Conservation (phyloP, 768 basidiomycete species). For the Strobilomyces confusus region DNA sequence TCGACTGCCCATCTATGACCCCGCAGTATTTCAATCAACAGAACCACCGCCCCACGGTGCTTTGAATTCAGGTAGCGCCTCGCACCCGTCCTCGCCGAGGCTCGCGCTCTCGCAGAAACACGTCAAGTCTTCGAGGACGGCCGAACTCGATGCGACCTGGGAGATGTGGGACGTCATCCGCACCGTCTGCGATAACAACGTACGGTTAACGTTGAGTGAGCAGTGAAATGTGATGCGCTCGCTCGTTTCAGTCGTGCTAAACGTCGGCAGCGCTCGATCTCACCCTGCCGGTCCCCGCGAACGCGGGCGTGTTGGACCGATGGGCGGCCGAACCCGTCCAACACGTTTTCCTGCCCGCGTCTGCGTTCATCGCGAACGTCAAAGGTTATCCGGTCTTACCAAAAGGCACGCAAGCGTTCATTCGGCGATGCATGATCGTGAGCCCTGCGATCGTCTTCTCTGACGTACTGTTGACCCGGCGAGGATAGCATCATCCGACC, state of each 20-base stretch:
- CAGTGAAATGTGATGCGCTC: conserved; percentile 31
- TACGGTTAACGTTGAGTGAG: conserved; percentile 74
- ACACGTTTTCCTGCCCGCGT: conserved; percentile 82
- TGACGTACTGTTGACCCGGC: conserved; percentile 19
- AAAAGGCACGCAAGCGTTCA: conserved; percentile 88
- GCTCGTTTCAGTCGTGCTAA: conserved; percentile 8
- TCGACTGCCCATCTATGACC: conserved; percentile 79
- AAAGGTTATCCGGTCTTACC: conserved; percentile 97
- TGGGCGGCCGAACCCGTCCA: conserved; percentile 95
- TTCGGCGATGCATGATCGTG: conserved; percentile 86
- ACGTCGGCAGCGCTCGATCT: conserved; percentile 77
- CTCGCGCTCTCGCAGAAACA: conserved; percentile 22
- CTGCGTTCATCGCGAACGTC: conserved; percentile 90
- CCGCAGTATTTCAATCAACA: conserved; percentile 49
- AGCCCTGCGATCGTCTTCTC: conserved; percentile 26
- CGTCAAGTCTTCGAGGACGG: conserved; percentile 32
- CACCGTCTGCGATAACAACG: conserved; percentile 81
- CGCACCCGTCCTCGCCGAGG: conserved; percentile 20
- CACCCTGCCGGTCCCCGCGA: conserved; percentile 79
- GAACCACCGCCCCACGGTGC: conserved; percentile 28
- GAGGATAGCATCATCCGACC: conserved; percentile 72
- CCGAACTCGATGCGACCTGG: conserved; percentile 78
- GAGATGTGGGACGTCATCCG: conserved; percentile 98
- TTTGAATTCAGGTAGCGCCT: conserved; percentile 26
- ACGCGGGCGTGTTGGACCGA: conserved; percentile 68